These are phyloP conservation scores for Auriscalpium orientale DNA, from an alignment of 768 basidiomycete genomes.

Conservation along the genomic window DNA sequence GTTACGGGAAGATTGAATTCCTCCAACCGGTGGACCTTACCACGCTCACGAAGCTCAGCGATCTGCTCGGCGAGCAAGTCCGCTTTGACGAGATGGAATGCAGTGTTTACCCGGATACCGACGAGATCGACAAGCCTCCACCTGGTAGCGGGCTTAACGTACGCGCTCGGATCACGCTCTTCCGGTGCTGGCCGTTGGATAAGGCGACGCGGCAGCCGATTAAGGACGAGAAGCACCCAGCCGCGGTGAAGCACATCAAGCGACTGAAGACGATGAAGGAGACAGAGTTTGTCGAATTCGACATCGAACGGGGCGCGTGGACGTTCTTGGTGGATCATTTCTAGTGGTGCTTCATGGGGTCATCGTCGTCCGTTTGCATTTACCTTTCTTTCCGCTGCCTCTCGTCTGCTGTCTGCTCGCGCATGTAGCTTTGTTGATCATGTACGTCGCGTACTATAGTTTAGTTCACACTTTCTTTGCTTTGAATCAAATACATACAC, in stretches of 20 bases:
- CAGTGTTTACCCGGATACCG: conserved; percentile 87
- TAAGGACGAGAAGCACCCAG: conserved; percentile 70
- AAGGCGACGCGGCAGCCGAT: conserved; percentile 88
- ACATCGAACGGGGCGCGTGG: conserved; percentile 80
- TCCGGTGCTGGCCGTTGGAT: conserved; percentile 83
- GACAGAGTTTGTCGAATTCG: conserved; percentile 78
- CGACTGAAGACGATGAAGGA: conserved; percentile 78
- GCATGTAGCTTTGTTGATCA: neutral
- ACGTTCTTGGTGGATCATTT: conserved; percentile 93
- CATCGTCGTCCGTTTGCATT: neutral
- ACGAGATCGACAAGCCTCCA: conserved; percentile 77
- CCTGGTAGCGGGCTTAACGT: conserved; percentile 87
- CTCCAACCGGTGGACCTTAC: conserved; percentile 79
- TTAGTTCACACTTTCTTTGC: neutral
- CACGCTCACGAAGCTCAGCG: conserved; percentile 66
- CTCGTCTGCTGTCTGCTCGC: conserved; percentile 1
- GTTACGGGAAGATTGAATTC: conserved; percentile 84
- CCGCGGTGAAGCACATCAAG: conserved; percentile 65
- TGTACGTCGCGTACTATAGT: neutral
- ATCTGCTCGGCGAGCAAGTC: conserved; percentile 80
- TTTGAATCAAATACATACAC: neutral
- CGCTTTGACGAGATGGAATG: conserved; percentile 89
- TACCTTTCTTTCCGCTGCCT: neutral
- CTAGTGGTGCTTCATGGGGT: too few species aligned
- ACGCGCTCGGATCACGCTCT: conserved; percentile 65